These are phyloP conservation scores for Solanum hybrid DNA, from an alignment of 305 asterid species.

Conservation along the genomic window DNA sequence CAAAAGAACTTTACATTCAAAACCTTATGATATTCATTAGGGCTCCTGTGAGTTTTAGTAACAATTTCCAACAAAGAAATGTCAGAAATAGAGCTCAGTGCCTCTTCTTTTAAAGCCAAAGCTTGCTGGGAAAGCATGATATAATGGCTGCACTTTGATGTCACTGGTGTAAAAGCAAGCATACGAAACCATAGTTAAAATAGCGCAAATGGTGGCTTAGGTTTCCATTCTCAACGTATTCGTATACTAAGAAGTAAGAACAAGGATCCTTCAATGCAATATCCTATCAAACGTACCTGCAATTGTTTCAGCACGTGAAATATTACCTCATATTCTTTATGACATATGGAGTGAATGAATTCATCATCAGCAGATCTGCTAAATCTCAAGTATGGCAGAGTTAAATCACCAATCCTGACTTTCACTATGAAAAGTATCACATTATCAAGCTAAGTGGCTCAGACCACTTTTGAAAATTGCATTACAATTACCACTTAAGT, in stretches of 20 bases:
- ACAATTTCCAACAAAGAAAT: neutral
- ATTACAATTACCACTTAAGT: neutral
- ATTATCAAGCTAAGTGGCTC: neutral
- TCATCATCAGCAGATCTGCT: neutral
- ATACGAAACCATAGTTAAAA: neutral
- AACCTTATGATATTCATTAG: neutral
- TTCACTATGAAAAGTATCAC: neutral
- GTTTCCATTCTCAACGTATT: conserved; percentile 71
- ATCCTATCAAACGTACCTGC: conserved; percentile 81
- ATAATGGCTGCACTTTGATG: neutral
- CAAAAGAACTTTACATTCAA: neutral
- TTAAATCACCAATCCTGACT: neutral
- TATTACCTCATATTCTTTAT: neutral
- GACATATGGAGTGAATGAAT: neutral
- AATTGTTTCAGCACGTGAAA: neutral
- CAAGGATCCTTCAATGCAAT: conserved; percentile 65
- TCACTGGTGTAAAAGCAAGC: neutral
- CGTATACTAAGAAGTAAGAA: conserved; percentile 44
- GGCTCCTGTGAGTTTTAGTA: neutral
- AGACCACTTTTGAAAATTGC: neutral
- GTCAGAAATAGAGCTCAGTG: neutral
- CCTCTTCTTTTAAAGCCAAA: neutral
- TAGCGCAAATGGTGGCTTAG: conserved; percentile 58
- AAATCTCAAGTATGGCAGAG: neutral
- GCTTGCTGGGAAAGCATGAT: neutral